Evolutionary conservation across 495 filamentous ascomycete species (phyloP).

Genomic region (Aspergillus nanangensis): DNA sequence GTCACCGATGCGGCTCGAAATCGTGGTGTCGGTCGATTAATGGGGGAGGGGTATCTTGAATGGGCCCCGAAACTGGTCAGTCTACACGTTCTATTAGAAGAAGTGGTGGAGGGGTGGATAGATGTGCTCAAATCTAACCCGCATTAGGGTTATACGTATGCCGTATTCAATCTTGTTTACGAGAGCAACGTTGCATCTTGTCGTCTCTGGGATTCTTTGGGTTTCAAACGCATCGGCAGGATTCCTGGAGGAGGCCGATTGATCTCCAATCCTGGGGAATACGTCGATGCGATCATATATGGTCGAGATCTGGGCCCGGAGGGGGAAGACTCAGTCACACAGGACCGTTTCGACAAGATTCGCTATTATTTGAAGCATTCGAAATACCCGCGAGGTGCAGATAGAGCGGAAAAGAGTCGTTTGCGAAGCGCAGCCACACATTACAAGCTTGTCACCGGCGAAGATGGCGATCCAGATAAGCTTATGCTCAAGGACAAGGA

Average conservation of each 20-base stretch:
- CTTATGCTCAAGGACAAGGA: slow-evolving; percentile 98
- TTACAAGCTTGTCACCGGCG: slow-evolving; percentile 67
- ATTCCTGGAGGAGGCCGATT: slow-evolving; percentile 86
- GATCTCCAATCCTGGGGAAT: slow-evolving; percentile 70
- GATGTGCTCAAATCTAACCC: neutral
- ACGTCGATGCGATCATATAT: slow-evolving; percentile 95
- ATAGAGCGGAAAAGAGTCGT: slow-evolving; percentile 92
- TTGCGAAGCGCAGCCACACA: slow-evolving; percentile 91
- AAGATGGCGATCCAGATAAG: slow-evolving; percentile 57
- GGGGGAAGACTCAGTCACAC: slow-evolving; percentile 83
- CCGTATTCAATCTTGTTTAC: slow-evolving; percentile 97
- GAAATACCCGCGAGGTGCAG: slow-evolving; percentile 89
- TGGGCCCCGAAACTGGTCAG: slow-evolving; percentile 84
- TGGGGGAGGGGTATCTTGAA: slow-evolving; percentile 92
- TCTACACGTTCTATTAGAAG: slow-evolving; percentile 7
- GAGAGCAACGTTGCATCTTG: slow-evolving; percentile 95
- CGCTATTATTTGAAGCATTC: slow-evolving; percentile 92
- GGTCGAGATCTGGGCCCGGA: slow-evolving; percentile 77
- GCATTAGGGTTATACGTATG: slow-evolving; percentile 80
- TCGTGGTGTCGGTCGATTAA: slow-evolving; percentile 81
- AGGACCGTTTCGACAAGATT: slow-evolving; percentile 98
- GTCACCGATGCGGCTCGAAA: slow-evolving; percentile 89
- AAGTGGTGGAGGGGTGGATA: neutral
- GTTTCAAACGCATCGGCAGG: slow-evolving; percentile 93
- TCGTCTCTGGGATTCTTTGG: slow-evolving; percentile 95